Percentiles rank a stretch among this genome's conserved stretches.
Conservation (phyloP, 2,329 filamentous ascomycete genomes). For the Stenocarpella maydis region DNA sequence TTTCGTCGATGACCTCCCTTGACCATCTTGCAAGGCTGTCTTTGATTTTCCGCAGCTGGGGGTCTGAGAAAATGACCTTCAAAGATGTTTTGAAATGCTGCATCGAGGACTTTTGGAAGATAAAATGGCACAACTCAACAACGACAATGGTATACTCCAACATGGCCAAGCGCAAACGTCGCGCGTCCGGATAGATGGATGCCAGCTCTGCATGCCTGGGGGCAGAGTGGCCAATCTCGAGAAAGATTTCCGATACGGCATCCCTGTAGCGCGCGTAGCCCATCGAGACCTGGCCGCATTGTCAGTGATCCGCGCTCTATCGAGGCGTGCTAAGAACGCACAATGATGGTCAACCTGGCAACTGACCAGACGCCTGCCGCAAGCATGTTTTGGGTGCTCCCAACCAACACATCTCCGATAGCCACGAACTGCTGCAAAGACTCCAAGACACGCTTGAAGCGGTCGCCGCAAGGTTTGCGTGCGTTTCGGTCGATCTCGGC, state of each 20-base stretch:
- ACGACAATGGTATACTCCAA: slow-evolving; percentile 2
- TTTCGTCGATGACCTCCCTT: background rate
- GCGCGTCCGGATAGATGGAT: background rate
- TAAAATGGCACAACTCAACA: background rate
- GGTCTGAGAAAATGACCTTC: background rate
- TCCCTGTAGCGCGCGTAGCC: background rate
- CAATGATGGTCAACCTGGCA: background rate
- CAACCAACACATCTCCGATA: background rate
- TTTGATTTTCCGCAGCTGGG: background rate
- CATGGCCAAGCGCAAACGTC: background rate
- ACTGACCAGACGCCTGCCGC: background rate
- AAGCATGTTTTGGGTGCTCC: slow-evolving; percentile 6
- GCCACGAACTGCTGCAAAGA: background rate
- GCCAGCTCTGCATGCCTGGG: background rate
- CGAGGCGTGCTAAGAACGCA: background rate
- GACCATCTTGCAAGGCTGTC: background rate
- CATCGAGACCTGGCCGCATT: background rate
- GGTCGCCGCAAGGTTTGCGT: background rate
- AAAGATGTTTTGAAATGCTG: background rate
- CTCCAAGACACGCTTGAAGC: background rate
- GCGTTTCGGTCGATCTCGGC: background rate
- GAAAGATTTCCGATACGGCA: background rate
- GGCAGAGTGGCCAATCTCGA: background rate
- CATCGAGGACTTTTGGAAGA: background rate
- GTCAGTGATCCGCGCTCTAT: background rate